Evolutionary conservation across 164 flowering plant genomes (phyloP), one percentile per base, ranked within the genome.

Genomic region (Aristolochia fimbriata): DNA sequence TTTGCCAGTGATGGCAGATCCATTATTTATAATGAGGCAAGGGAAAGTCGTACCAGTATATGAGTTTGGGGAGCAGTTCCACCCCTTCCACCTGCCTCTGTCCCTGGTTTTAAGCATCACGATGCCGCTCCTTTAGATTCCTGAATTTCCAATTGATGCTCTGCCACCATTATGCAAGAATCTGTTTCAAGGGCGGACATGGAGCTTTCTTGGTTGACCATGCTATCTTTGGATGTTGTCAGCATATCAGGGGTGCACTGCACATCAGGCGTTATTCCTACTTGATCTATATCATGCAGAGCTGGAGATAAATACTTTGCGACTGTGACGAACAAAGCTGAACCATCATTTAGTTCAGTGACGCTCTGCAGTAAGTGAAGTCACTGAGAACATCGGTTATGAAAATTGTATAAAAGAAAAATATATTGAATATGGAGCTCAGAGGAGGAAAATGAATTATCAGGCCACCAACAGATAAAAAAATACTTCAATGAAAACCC

Each of bases 111-210:
- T 6, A 37, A 37, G 43, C 9, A 37, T 85, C 78, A 89, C 50
- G 97, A 93, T 61, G 97, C 92, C 31, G 96, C 75, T 15, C 94
- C 98, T 65, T 71, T 77, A 27, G 88, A 82, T 63, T 86, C 76
- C 71, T 84, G 94, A 60, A 78, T 57, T 54, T 90, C 98, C 63
- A 93, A 65, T 66, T 87, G 80, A 73, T 87, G 98, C 67, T 90
- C 96, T 1, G 98, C 98, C 15, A 93, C 91, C 85, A 90, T 74
- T 61, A 93, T 79, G 51, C 98, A 93, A 10, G 97, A 93, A 79
- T 90, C 98, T 16, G 81, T 81, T 72, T 93, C 97, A 48, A 90
- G 71, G 23, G 86, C 74, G 13, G 80, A 76, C 27, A 55, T 43
- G 16, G 75, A 20, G 47, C 66, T 72, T 60, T 79, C 81, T 1